These are phyloP conservation scores for Allantophomopsis lycopodina DNA, from an alignment of 2,329 filamentous ascomycete genomes.

Conservation along the genomic window DNA sequence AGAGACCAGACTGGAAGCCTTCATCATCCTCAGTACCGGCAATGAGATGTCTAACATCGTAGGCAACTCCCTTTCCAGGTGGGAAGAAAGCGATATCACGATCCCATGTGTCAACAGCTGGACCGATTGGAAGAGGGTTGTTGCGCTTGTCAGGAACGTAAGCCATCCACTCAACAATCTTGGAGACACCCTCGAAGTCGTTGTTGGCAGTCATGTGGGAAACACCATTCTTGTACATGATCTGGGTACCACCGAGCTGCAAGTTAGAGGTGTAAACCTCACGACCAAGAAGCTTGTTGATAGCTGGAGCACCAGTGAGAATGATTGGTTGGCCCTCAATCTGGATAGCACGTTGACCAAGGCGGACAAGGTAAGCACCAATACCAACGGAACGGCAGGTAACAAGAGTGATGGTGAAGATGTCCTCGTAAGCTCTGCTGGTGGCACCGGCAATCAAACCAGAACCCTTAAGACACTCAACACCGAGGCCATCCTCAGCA, in stretches of 20 bases:
- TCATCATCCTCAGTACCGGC: conserved; percentile 66
- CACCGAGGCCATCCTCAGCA: conserved; percentile 89
- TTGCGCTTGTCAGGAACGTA: conserved; percentile 94
- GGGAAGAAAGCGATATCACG: conserved; percentile 76
- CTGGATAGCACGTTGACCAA: conserved; percentile 96
- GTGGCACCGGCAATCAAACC: conserved; percentile 97
- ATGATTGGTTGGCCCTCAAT: conserved; percentile 99
- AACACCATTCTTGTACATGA: conserved; percentile 99
- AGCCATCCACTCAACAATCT: conserved; percentile 97
- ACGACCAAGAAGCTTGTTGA: conserved; percentile 95
- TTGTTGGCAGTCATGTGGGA: conserved; percentile 97
- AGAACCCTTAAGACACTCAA: conserved; percentile 92
- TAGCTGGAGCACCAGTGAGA: conserved; percentile 87
- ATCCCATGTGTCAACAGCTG: conserved; percentile 78
- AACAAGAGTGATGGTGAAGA: conserved; percentile 95
- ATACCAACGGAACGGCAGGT: conserved; percentile 99
- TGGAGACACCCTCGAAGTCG: conserved; percentile 93
- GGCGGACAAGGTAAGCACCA: conserved; percentile 94
- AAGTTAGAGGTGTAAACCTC: conserved; percentile 99
- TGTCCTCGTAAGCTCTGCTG: conserved; percentile 93
- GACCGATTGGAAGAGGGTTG: conserved; percentile 82
- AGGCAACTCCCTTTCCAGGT: conserved; percentile 67
- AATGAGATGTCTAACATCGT: conserved; percentile 92
- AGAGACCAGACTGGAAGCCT: conserved; percentile 80
- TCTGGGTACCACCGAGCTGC: conserved; percentile 98